Evolutionary conservation across 2,329 filamentous ascomycete genomes (phyloP), one percentile per base, ranked within the genome.

Genomic region (Bipolaris bicolor): DNA sequence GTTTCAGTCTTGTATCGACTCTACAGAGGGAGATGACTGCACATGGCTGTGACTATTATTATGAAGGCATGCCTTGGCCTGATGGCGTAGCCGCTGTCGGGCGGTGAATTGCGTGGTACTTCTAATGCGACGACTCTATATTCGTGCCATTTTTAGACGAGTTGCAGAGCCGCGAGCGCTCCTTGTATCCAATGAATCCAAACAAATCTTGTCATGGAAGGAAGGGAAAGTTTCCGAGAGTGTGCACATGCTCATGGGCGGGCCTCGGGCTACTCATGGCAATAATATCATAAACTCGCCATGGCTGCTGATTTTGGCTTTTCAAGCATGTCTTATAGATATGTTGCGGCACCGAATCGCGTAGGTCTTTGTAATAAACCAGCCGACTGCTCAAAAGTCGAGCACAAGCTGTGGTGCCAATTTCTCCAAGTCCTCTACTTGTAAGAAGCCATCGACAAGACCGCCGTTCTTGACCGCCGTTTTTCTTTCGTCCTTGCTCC

Each of bases 361-460:
- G n/a, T n/a, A 10, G 13, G 24, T 41, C 9, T 26, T 22, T 13
- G 7, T 9, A 13, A 10, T 24, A 16, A 36, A 41, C 5, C n/a
- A 26, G 36, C 10, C 3, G 20, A 7, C 36, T 36, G 18, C 40
- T 79, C 70, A 97, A 62, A 97, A 90, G 76, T 98, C 94, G 74
- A 97, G 82, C 67, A 96, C 77, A 70, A 97, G 79, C 77, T 96
- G 91, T 53, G 91, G 90, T 13, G 90, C 90, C 67, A 96, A 82
- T 77, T 91, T 95, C 79, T 97, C 93, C 58, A 98, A 73, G 79
- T 97, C 93, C 72, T 96, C 92, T 44, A 96, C 88, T 85, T 95
- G 91, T 34, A 94, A 74, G 70, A 93, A 92, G 3, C 85, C 87
- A 57, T 86, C 82, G 64, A 66, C 61, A 49, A 67, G 61, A 59